Percentiles rank a stretch among this genome's conserved stretches.
Evolutionary conservation across 192 early-diverging fungal genomes (phyloP).

Genomic region (Borealophlyctis nickersoniae): DNA sequence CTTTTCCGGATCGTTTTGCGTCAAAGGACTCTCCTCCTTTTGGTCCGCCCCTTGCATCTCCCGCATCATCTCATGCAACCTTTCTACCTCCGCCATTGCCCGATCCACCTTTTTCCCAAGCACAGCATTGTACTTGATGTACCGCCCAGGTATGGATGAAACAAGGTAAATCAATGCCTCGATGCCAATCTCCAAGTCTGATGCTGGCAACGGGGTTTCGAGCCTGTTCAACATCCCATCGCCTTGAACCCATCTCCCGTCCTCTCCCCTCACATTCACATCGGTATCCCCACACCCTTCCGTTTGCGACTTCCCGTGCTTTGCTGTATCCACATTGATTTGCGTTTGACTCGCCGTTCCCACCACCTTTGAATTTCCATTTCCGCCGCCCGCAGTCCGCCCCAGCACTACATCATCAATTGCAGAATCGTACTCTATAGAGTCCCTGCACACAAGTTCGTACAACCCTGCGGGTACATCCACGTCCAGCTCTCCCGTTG

Average conservation of each 20-base stretch:
- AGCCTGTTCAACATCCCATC: too few species aligned
- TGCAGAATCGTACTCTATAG: slow-evolving; percentile 13
- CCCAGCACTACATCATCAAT: neutral
- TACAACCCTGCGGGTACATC: slow-evolving; percentile 15
- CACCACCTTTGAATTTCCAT: neutral
- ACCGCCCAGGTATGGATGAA: slow-evolving; percentile 26
- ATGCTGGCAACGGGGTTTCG: neutral
- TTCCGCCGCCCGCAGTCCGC: neutral
- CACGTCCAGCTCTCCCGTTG: neutral
- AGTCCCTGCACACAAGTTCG: slow-evolving; percentile 3
- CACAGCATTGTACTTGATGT: slow-evolving; percentile 32
- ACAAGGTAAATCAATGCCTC: slow-evolving; percentile 27
- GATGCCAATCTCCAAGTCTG: slow-evolving; percentile 23
- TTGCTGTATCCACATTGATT: neutral
- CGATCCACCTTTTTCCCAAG: slow-evolving; percentile 20
- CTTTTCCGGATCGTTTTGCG: too few species aligned
- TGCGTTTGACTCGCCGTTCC: neutral
- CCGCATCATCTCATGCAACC: neutral
- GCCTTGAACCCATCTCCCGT: too few species aligned
- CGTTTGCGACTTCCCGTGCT: neutral
- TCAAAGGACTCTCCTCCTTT: slow-evolving; percentile 2
- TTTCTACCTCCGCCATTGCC: slow-evolving; percentile 14
- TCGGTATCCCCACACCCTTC: neutral
- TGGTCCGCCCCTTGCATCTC: neutral
- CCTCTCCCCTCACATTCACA: too few species aligned